These are phyloP conservation scores for Agaricus subrufescens DNA, from an alignment of 768 basidiomycete genomes.

Conservation along the genomic window DNA sequence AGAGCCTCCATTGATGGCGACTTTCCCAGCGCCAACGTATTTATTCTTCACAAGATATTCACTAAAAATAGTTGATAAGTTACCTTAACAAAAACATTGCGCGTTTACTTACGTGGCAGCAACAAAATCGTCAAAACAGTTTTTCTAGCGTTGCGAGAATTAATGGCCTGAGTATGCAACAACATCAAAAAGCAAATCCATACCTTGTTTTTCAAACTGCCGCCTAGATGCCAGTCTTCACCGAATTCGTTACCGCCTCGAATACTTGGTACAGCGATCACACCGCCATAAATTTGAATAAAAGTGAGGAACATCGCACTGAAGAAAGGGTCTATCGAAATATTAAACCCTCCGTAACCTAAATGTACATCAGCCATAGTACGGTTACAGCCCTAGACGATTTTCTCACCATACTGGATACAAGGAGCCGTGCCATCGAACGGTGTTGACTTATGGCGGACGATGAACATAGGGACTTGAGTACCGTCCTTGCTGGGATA, in stretches of 20 bases:
- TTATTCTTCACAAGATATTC: conserved; percentile 71
- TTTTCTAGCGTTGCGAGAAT: conserved; percentile 36
- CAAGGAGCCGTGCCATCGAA: conserved; percentile 74
- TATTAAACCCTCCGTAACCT: conserved; percentile 83
- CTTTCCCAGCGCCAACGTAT: conserved; percentile 62
- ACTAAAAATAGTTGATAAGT: conserved; percentile 25
- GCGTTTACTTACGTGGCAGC: conserved; percentile 57
- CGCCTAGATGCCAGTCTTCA: conserved; percentile 79
- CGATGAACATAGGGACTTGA: conserved; percentile 80
- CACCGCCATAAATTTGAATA: conserved; percentile 62
- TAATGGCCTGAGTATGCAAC: conserved; percentile 1
- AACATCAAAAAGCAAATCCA: conserved; percentile 3
- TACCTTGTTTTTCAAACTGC: conserved; percentile 67
- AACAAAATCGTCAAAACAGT: conserved; percentile 81
- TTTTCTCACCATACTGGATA: conserved; percentile 61
- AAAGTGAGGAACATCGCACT: conserved; percentile 68
- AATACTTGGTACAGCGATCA: conserved; percentile 57
- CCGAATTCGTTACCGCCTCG: conserved; percentile 78
- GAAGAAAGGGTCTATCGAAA: conserved; percentile 70
- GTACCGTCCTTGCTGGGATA: conserved; percentile 78
- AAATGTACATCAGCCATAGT: background rate
- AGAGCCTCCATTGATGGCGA: conserved; percentile 74
- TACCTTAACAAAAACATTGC: background rate
- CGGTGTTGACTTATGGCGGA: conserved; percentile 64
- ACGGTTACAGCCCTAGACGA: background rate